Evolutionary conservation across 1,284 basidiomycete genomes (phyloP).

Genomic region (Microbotryum lychnidis-dioicae): DNA sequence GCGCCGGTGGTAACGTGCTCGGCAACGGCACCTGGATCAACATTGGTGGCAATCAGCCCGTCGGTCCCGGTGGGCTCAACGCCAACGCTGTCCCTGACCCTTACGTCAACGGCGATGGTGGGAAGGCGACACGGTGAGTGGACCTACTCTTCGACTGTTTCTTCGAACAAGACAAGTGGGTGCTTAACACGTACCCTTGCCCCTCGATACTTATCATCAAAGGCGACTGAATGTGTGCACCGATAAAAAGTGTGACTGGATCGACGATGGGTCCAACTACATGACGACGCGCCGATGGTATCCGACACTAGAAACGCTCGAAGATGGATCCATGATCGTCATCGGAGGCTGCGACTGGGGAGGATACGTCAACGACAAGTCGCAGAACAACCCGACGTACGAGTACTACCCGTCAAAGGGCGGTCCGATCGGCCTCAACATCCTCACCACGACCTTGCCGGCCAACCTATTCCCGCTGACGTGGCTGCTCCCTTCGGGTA

Average conservation of each 20-base stretch:
- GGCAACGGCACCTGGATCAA: conserved; percentile 52
- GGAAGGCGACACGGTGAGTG: conserved; percentile 45
- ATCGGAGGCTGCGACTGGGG: conserved; percentile 60
- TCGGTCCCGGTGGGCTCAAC: conserved; percentile 58
- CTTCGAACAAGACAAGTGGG: neutral
- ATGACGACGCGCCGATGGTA: conserved; percentile 79
- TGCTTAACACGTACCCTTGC: neutral
- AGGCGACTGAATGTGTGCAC: conserved; percentile 66
- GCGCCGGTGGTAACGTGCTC: conserved; percentile 45
- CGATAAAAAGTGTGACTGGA: conserved; percentile 62
- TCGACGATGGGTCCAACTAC: conserved; percentile 52
- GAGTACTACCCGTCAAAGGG: conserved; percentile 67
- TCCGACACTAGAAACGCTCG: conserved; percentile 49
- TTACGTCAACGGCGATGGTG: conserved; percentile 56
- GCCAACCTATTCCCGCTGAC: conserved; percentile 83
- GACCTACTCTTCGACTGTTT: no score
- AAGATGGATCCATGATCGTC: conserved; percentile 48
- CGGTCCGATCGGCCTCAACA: conserved; percentile 57
- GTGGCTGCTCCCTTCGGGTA: conserved; percentile 66
- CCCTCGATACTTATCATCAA: no score
- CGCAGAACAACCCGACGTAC: conserved; percentile 73
- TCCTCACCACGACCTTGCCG: conserved; percentile 73
- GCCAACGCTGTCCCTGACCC: conserved; percentile 41
- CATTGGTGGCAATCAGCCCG: conserved; percentile 66
- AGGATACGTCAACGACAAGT: conserved; percentile 71